Evolutionary conservation across 1,139 yeast genomes (phyloP), one percentile per base, ranked within the genome.

Genomic region (Lodderomyces jiufengensis): DNA sequence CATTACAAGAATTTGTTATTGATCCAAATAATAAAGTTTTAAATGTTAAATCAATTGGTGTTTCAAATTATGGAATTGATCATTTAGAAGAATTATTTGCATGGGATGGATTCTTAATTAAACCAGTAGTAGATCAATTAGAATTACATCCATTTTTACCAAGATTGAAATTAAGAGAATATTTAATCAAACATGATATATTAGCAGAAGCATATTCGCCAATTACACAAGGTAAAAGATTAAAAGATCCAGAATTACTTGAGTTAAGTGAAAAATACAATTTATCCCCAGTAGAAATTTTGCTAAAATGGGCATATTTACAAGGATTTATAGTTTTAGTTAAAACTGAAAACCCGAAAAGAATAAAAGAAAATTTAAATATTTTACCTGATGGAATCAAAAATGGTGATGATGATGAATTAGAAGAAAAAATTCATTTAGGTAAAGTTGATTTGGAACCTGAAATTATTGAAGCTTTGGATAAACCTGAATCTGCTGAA

Each of bases 251-350:
- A 4, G 70, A 63, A 31, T 49, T 80, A 38, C 47, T 57, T 29
- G 55, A 42, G 9, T 52, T 61, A 46, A 52, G 52, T 35, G 41
- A 54, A 36, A 53, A 56, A 40, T 59, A 41, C 40, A 46, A 47
- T 4, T 39, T 59, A 20, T 36, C 55, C 22, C 54, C 52, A 36
- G 47, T 49, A 10, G 64, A 61, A 39, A 54, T 64, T 21, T 55
- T 65, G 34, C 52, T 63, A 42, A 61, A 56, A 43, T 64, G 71
- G 71, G 51, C 69, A 4, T 62, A 51, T 42, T 51, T 64, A 27
- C 76, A 76, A 47, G 87, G 87, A 0, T 78, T 77, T 49, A 70
- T 84, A 33, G 87, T 86, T 13, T 67, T 86, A 45, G 94, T 84
- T 11, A 85, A 84, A 57, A 73, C 90, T 2, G 73, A 69, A 31